Conservation (phyloP, 257 asterid species). For the Nicotiana attenuata region DNA sequence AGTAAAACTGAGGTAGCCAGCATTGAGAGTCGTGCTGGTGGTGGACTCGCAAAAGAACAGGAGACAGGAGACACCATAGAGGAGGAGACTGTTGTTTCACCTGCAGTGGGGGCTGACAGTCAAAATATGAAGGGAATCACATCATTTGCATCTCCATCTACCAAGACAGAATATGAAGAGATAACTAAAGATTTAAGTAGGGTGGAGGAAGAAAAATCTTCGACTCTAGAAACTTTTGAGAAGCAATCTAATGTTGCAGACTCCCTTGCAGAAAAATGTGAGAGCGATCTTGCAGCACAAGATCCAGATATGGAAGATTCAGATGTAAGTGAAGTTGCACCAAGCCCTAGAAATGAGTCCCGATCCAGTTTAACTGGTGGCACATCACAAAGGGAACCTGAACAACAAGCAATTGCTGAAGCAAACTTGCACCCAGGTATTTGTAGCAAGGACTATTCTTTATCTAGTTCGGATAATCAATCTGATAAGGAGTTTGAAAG, state of each 20-base stretch:
- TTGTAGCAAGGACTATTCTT: not conserved
- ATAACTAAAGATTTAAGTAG: slow-evolving; percentile 2
- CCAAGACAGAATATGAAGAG: not conserved
- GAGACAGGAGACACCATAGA: not conserved
- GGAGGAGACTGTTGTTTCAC: slow-evolving; percentile 12
- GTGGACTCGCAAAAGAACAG: slow-evolving; percentile 3
- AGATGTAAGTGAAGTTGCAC: slow-evolving; percentile 1
- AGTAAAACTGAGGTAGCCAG: slow-evolving; percentile 11
- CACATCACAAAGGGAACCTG: slow-evolving; percentile 9
- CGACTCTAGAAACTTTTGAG: slow-evolving; percentile 1
- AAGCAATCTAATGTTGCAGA: not conserved
- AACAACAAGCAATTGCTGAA: slow-evolving; percentile 2
- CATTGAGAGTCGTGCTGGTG: not conserved
- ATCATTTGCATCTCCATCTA: slow-evolving; percentile 4
- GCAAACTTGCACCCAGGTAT: not conserved
- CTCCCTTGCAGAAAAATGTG: not conserved
- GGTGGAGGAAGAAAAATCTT: slow-evolving; percentile 12
- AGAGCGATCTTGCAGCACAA: slow-evolving; percentile 1
- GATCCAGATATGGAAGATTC: not conserved
- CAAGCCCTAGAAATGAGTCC: slow-evolving; percentile 7
- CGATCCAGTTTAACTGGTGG: not conserved
- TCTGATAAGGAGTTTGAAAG: not conserved
- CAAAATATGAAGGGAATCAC: slow-evolving; percentile 9
- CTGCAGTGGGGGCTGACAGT: slow-evolving; percentile 6
- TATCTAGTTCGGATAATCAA: not conserved